Base-by-base conservation (phyloP, 2,329 filamentous ascomycete genomes). In the Cyphellophora europaea region DNA sequence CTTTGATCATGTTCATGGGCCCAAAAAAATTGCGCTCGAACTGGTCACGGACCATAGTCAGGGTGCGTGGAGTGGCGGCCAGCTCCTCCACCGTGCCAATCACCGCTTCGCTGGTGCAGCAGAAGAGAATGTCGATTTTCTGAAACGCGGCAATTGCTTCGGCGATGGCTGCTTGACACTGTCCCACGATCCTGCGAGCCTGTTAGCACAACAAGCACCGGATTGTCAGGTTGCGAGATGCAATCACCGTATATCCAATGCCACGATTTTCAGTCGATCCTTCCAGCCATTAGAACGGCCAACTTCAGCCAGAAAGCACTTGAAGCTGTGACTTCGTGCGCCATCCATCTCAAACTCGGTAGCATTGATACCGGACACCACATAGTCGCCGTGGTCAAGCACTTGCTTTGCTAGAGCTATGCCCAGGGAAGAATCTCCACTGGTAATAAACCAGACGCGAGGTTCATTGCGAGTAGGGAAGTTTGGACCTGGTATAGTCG, bases 11-110 rank as follows among this genome's bases (percentile, higher is more conserved):
- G 61, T 96, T 96, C 57, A 96, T 81, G 38, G 93, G 87, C 1
- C 85, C 86, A 58, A 96, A 96, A 67, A 93, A 96, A 51, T 93
- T 86, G 44, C 78, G 79, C 58, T 96, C 89, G 56, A 96, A 95
- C 56, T 95, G 89, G 52, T 93, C 84, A 42, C 83, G 77, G 21
- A 93, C 80, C 12, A 95, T 72, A 39, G 80, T 86, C 48, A 80
- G 72, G 1, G 85, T 87, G 28, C 77, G 72, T 4, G 72, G 70
- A 15, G 71, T 79, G 18, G 83, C 81, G 1, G 80, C 79, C 16
- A 95, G 67, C 58, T 98, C 91, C 60, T 96, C 91, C 5, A 96
- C 82, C 1, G 86, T 83, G 27, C 89, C 91, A 19, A 96, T 77
- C 19, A 95, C 75, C 44, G 86, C 84, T 71, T 94, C 84, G 40